Evolutionary conservation across 1,284 basidiomycete genomes (phyloP).

Genomic region (Naganishia cerealis): DNA sequence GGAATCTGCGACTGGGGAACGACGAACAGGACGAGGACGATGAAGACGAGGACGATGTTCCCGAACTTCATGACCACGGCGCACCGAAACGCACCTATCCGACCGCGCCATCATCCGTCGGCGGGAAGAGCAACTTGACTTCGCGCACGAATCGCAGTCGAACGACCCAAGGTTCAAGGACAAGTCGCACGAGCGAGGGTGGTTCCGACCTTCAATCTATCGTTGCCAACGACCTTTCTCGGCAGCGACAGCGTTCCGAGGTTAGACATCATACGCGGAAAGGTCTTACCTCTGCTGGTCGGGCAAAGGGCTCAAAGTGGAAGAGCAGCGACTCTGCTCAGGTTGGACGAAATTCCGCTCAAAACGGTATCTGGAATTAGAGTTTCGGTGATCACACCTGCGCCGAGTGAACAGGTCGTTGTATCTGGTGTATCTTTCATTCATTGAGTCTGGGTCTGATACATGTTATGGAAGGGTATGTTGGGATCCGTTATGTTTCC

Average conservation of each 20-base stretch:
- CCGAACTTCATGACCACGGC: constrained; percentile 22
- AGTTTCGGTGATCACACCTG: neutral
- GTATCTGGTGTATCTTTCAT: constrained; percentile 13
- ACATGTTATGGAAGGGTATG: constrained; percentile 6
- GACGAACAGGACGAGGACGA: constrained; percentile 19
- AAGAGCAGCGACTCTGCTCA: constrained; percentile 71
- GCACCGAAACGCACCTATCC: constrained; percentile 12
- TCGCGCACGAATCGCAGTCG: constrained; percentile 21
- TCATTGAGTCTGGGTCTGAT: neutral
- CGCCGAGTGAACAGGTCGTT: neutral
- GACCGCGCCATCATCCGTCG: constrained; percentile 13
- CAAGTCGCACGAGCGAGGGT: constrained; percentile 29
- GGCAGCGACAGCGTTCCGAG: constrained; percentile 64
- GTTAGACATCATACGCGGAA: constrained; percentile 73
- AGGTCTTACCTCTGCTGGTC: constrained; percentile 64
- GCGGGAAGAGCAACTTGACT: constrained; percentile 2
- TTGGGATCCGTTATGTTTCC: neutral
- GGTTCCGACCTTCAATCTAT: constrained; percentile 57
- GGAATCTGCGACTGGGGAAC: constrained; percentile 5
- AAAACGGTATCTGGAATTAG: constrained; percentile 24
- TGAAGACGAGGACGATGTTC: constrained; percentile 33
- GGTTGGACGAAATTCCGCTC: constrained; percentile 56
- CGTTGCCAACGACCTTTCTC: constrained; percentile 66
- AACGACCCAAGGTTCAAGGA: constrained; percentile 15
- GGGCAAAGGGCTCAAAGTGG: constrained; percentile 77